Percentiles rank a stretch among this genome's conserved stretches.
These are phyloP conservation scores for Atalantia buxifolia DNA, from an alignment of 345 rosid species.

Conservation along the genomic window DNA sequence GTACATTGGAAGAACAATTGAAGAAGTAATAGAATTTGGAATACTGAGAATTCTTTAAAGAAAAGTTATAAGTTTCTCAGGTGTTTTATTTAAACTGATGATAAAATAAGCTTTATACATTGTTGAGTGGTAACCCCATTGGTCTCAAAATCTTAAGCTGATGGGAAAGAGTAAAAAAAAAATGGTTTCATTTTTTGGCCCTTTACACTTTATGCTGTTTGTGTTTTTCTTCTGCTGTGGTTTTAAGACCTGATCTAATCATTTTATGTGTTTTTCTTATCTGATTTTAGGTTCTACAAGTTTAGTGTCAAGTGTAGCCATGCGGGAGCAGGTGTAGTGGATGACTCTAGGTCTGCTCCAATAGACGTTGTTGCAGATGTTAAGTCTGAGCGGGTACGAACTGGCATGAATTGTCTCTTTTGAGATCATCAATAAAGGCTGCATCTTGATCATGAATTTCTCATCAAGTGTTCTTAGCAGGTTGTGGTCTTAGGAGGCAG, in stretches of 20 bases:
- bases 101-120: neutral
- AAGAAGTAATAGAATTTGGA: neutral
- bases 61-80: neutral
- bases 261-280: neutral
- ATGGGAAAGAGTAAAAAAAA: neutral
- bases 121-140: neutral
- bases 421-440: neutral
- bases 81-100: neutral
- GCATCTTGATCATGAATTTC: constrained; percentile 4
- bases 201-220: neutral
- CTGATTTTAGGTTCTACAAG: constrained; percentile 46
- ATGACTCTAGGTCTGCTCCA: constrained; percentile 44
- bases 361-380: constrained; percentile 83
- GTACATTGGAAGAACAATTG: neutral
- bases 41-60: neutral
- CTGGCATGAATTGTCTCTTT: neutral
- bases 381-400: constrained; percentile 68
- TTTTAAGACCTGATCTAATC: neutral
- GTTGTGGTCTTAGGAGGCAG: constrained; percentile 89
- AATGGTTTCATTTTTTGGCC: too few species aligned
- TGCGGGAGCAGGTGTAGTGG: constrained; percentile 43
- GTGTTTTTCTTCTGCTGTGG: neutral
- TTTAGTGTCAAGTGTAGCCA: constrained; percentile 56
- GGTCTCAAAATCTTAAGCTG: neutral
- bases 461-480: constrained; percentile 37